Evolutionary conservation across 2,329 filamentous ascomycete genomes (phyloP), one percentile per base, ranked within the genome.

Genomic region (Colletotrichum kahawae): DNA sequence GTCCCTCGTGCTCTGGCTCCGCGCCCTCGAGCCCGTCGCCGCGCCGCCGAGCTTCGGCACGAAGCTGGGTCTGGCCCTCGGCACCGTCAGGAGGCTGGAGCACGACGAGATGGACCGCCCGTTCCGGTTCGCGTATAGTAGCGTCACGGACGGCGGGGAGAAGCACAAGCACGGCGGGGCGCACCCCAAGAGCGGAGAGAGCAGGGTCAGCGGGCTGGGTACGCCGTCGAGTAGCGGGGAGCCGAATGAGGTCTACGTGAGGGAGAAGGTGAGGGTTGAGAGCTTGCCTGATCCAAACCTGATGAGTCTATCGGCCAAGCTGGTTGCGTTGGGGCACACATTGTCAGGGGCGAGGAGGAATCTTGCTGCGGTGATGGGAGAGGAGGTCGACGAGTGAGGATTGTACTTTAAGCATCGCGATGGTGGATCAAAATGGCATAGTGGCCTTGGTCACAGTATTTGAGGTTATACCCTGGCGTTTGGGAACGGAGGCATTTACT

Each of bases 211-310:
- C 14, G 73, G 73, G 5, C 60, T 75, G 9, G 73, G 69, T 3
- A 75, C 69, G 21, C 73, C 73, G 4, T 75, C 73, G 9, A 76
- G 70, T 27, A 70, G 24, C 21, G 78, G 78, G 18, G 79, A 81
- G 43, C 76, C 83, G 36, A 82, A 84, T 4, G 92, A 97, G 76
- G 95, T 98, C 4, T 93, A 92, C 77, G 96, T 98, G 60, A 92
- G 93, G 78, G 96, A 98, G 83, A 98, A 98, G 86, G 91, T 98
- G 6, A 90, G 94, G 54, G 93, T 98, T 3, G 96, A 98, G 83
- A 96, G 92, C 80, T 36, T 75, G 43, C 95, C 95, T 70, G 96
- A 98, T 83, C 96, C 96, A 1, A 96, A 92, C 79, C 82, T 98
- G 77, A 92, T 98, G 82, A 93, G 94, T 43, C 88, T 97, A 38